Base-by-base conservation (phyloP, 1,284 basidiomycete species). In the Pholiota adiposa region DNA sequence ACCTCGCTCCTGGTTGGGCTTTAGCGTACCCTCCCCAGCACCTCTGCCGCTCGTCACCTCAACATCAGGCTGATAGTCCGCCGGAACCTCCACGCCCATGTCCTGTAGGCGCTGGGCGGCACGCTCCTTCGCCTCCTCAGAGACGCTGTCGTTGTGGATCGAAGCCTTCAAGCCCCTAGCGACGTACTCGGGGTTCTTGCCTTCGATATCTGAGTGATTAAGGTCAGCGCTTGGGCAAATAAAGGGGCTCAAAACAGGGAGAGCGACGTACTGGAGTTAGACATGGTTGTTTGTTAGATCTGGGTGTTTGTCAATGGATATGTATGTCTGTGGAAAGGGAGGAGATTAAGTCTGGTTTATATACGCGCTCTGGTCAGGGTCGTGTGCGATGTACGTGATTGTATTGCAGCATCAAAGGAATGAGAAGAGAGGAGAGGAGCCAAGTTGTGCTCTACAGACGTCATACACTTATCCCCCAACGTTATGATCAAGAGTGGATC, bases 101-200 rank as follows among this genome's bases (percentile, higher is more conserved):
- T 66, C 61, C 18, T 62, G 51, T 14, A 66, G 62, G 7, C 62
- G 54, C 21, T 64, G 55, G 14, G 58, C 58, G 8, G 65, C 67
- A 23, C 51, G 58, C 25, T 57, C 33, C 40, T 68, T 68, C 8
- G 65, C 65, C n/a, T 68, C 67, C 5, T 64, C 63, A 14, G 67
- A 68, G 48, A 63, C 60, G 6, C 44, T 53, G 14, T 61, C 51
- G 53, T 64, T 67, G 59, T 64, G 55, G 31, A 67, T 61, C n/a
- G 63, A 54, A n/a, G 65, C 60, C 54, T 65, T 65, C 48, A 64
- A 58, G 16, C 67, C 65, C n/a, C 61, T 48, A 29, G 59, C 61
- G 49, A 65, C 62, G 44, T 65, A 61, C 27, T 56, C 63, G 4
- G 52, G 58, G 43, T 66, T 33, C 53, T 46, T 46, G 4, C 23